Evolutionary conservation across 202 grass and related monocot genomes (phyloP).

Genomic region (Eragrostis tef): DNA sequence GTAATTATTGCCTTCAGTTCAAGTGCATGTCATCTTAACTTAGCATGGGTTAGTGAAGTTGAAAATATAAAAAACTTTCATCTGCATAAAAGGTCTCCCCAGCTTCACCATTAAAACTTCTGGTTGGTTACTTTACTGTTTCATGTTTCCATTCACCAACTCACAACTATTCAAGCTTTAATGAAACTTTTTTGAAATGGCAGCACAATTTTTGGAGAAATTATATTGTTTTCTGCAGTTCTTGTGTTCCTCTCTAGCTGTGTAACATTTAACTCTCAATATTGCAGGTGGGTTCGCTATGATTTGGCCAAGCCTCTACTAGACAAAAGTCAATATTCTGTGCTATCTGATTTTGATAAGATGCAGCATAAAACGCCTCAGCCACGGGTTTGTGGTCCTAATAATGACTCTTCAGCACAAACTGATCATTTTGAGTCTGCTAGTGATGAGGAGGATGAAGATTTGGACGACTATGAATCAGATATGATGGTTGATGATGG

Average conservation of each 20-base stretch:
- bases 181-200: conserved; percentile 10
- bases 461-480: conserved; percentile 54
- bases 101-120: conserved; percentile 2
- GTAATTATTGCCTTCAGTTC: background rate
- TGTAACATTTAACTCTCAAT: conserved; percentile 20
- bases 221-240: conserved; percentile 13
- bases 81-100: conserved; percentile 12
- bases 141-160: conserved; percentile 17
- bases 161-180: background rate
- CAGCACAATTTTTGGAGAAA: background rate
- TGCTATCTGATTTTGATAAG: conserved; percentile 73
- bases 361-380: conserved; percentile 53
- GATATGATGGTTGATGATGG: conserved; percentile 65
- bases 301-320: conserved; percentile 73
- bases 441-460: conserved; percentile 53
- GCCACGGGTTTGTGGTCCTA: conserved; percentile 32
- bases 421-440: conserved; percentile 25
- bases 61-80: conserved; percentile 5
- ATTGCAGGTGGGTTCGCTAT: conserved; percentile 91
- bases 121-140: background rate
- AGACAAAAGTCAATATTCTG: conserved; percentile 69
- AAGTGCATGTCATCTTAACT: conserved; percentile 16
- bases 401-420: conserved; percentile 40
- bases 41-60: conserved; percentile 6
- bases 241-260: background rate